Conservation (phyloP, 2,329 filamentous ascomycete species). For the Sclerotinia minor region DNA sequence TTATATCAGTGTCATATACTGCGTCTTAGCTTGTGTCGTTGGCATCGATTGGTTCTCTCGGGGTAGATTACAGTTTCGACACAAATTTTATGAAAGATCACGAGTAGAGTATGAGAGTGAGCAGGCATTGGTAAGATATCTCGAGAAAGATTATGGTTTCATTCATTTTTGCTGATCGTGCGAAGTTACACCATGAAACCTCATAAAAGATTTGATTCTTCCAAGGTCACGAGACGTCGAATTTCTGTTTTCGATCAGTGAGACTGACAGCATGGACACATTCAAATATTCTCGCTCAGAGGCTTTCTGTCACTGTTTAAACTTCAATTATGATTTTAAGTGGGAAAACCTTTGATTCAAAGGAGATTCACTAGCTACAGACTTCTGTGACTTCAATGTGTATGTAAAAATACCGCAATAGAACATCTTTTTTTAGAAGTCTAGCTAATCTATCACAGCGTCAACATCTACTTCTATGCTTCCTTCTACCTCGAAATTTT, state of each 20-base stretch:
- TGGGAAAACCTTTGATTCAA: neutral
- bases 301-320: neutral
- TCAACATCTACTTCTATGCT: neutral
- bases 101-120: constrained; percentile 1
- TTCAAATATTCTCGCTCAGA: neutral
- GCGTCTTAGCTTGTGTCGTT: neutral
- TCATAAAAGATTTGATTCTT: neutral
- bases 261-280: neutral
- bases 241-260: neutral
- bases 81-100: neutral
- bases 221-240: neutral
- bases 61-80: constrained; percentile 20
- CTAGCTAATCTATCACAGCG: constrained; percentile 8
- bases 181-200: neutral
- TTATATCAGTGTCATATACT: constrained; percentile 24
- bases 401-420: constrained; percentile 5
- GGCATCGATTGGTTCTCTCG: constrained; percentile 17
- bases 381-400: neutral
- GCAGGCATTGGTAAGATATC: constrained; percentile 15
- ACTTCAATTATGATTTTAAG: neutral
- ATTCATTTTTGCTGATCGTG: neutral
- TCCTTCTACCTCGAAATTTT: neutral
- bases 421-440: neutral
- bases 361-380: no score
- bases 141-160: neutral